phyloP scores from a whole-genome alignment of 2,329 filamentous ascomycete species.

The Lachnellula cervina region DNA sequence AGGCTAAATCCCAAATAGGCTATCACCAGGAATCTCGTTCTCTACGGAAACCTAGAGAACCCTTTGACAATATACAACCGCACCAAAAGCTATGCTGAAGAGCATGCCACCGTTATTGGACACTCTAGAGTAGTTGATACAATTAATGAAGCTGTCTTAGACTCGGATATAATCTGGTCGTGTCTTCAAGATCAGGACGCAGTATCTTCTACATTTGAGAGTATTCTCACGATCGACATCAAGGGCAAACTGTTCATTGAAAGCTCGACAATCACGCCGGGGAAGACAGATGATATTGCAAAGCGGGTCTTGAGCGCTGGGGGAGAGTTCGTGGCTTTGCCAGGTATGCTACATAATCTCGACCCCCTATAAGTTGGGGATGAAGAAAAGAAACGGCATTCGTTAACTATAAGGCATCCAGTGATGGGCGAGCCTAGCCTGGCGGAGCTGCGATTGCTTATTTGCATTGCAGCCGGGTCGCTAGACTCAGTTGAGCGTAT shows the following conservation, averaged over 20 bases:
- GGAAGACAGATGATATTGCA: not conserved
- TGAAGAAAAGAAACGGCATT: no score
- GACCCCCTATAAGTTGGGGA: no score
- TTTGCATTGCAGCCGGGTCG: not conserved
- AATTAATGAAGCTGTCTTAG: not conserved
- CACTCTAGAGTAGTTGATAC: not conserved
- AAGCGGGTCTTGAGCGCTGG: not conserved
- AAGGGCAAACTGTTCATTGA: constrained; percentile 4
- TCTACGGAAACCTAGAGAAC: not conserved
- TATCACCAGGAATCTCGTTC: not conserved
- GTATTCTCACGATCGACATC: not conserved
- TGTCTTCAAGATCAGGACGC: not conserved
- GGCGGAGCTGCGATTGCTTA: not conserved
- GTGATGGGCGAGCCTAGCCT: constrained; percentile 5
- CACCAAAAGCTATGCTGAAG: not conserved
- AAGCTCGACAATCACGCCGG: not conserved
- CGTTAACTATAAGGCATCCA: no score
- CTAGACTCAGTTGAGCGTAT: not conserved
- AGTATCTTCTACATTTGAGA: not conserved
- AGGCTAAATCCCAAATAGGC: not conserved
- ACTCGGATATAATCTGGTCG: not conserved
- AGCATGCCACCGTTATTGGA: not conserved
- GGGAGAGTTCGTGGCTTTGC: constrained; percentile 4
- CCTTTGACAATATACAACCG: not conserved
- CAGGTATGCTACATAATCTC: not conserved